Conservation (phyloP, 2,329 filamentous ascomycete species). For the Phyllosticta capitalensis region DNA sequence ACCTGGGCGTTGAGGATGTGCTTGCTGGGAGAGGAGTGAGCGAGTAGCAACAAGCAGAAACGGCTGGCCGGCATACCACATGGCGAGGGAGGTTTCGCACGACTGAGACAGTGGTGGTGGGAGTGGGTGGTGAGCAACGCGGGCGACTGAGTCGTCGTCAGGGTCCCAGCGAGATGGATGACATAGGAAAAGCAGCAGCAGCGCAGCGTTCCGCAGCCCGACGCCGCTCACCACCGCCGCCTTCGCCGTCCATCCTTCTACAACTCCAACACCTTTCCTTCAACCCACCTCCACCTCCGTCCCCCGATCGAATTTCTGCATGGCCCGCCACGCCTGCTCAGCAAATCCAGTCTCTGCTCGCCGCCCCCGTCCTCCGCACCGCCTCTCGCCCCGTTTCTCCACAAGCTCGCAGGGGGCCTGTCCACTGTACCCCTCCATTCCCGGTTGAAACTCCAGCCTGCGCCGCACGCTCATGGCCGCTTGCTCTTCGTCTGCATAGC, state of each 20-base stretch:
- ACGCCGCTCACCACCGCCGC: not conserved
- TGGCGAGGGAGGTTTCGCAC: slow-evolving; percentile 11
- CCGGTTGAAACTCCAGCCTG: slow-evolving; percentile 7
- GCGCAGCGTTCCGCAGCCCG: too few species aligned
- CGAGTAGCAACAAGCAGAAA: not conserved
- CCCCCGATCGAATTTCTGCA: not conserved
- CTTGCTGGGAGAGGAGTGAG: slow-evolving; percentile 55
- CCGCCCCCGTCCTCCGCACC: slow-evolving; percentile 9
- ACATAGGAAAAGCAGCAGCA: not conserved
- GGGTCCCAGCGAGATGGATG: not conserved
- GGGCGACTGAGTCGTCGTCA: slow-evolving; percentile 2
- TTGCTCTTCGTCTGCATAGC: not conserved
- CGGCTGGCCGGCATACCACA: slow-evolving; percentile 19
- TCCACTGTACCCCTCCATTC: slow-evolving; percentile 8
- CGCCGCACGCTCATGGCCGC: slow-evolving; percentile 5
- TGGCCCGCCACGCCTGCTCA: not conserved
- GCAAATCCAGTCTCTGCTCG: not conserved
- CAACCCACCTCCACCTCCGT: not conserved
- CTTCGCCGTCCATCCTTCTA: not conserved
- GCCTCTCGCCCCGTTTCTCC: slow-evolving; percentile 5
- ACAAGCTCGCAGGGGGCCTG: slow-evolving; percentile 8
- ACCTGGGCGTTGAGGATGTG: slow-evolving; percentile 98
- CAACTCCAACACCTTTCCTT: not conserved
- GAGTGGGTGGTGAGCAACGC: not conserved
- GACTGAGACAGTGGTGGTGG: not conserved